phyloP scores from a whole-genome alignment of 306 rosid genomes.

The Ziziphus jujuba region DNA sequence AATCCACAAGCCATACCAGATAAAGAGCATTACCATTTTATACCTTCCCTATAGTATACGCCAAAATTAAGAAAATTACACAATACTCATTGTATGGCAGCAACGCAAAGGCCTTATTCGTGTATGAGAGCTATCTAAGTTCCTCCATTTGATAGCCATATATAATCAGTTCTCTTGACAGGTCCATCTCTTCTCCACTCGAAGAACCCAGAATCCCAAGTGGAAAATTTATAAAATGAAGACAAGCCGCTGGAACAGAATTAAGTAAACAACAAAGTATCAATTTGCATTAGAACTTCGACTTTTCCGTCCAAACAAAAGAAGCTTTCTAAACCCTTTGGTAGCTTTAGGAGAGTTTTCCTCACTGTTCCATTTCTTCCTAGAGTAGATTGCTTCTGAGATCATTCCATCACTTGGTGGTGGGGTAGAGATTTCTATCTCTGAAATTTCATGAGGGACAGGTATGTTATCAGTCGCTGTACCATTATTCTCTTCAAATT shows the following conservation, averaged over 20 bases:
- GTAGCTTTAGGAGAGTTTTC: slow-evolving; percentile 72
- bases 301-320: slow-evolving; percentile 77
- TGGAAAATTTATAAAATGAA: slow-evolving; percentile 14
- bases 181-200: slow-evolving; percentile 16
- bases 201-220: slow-evolving; percentile 27
- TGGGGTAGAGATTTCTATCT: slow-evolving; percentile 61
- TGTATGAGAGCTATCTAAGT: slow-evolving; percentile 32
- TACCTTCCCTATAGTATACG: slow-evolving; percentile 24
- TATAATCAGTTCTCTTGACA: slow-evolving; percentile 26
- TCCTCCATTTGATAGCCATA: slow-evolving; percentile 37
- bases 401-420: slow-evolving; percentile 48
- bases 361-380: slow-evolving; percentile 94
- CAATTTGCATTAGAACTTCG: slow-evolving; percentile 43
- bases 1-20: slow-evolving; percentile 21
- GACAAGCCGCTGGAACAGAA: slow-evolving; percentile 26
- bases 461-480: slow-evolving; percentile 32
- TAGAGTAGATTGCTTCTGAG: slow-evolving; percentile 50
- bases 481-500: slow-evolving; percentile 31
- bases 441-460: slow-evolving; percentile 42
- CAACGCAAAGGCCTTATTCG: slow-evolving; percentile 44
- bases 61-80: slow-evolving; percentile 45
- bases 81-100: slow-evolving; percentile 36
- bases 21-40: slow-evolving; percentile 23
- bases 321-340: slow-evolving; percentile 88
- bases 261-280: slow-evolving; percentile 27